These are phyloP conservation scores for Calocybe gambosa DNA, from an alignment of 1,284 basidiomycete genomes.

Conservation along the genomic window DNA sequence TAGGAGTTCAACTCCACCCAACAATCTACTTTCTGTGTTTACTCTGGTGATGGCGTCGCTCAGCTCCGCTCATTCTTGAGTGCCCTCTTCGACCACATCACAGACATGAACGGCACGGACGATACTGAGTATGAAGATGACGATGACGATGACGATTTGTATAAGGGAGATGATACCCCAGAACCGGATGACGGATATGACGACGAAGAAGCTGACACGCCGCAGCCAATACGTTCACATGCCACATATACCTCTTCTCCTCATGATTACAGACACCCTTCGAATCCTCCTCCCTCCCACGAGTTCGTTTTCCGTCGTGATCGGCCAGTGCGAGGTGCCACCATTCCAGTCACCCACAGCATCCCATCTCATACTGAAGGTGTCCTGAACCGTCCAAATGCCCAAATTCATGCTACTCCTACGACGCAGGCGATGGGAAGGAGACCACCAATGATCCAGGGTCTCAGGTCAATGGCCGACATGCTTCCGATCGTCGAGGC, in stretches of 20 bases:
- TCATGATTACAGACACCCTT: slow-evolving; percentile 18
- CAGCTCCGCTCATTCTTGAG: slow-evolving; percentile 78
- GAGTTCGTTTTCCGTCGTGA: slow-evolving; percentile 29
- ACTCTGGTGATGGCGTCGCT: slow-evolving; percentile 86
- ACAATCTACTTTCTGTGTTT: slow-evolving; percentile 94
- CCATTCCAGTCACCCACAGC: slow-evolving; percentile 18
- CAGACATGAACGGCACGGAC: slow-evolving; percentile 62
- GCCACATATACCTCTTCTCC: slow-evolving; percentile 23
- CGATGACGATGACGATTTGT: slow-evolving; percentile 47
- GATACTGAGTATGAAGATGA: slow-evolving; percentile 73
- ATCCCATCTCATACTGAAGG: slow-evolving; percentile 22
- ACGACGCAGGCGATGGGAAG: slow-evolving; percentile 26
- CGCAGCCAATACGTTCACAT: slow-evolving; percentile 23
- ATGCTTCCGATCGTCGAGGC: slow-evolving; percentile 56
- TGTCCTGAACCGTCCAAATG: slow-evolving; percentile 26
- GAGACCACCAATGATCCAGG: slow-evolving; percentile 26
- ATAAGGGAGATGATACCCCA: slow-evolving; percentile 45
- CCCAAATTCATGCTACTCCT: slow-evolving; percentile 26
- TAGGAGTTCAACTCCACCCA: slow-evolving; percentile 93
- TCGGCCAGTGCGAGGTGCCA: slow-evolving; percentile 23
- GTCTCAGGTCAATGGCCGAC: slow-evolving; percentile 39
- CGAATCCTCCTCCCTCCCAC: slow-evolving; percentile 21
- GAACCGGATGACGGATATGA: slow-evolving; percentile 37
- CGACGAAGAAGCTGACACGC: slow-evolving; percentile 22
- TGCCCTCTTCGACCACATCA: slow-evolving; percentile 66